Conservation (phyloP, 192 early-diverging fungal species). For the Umbelopsis sp. region DNA sequence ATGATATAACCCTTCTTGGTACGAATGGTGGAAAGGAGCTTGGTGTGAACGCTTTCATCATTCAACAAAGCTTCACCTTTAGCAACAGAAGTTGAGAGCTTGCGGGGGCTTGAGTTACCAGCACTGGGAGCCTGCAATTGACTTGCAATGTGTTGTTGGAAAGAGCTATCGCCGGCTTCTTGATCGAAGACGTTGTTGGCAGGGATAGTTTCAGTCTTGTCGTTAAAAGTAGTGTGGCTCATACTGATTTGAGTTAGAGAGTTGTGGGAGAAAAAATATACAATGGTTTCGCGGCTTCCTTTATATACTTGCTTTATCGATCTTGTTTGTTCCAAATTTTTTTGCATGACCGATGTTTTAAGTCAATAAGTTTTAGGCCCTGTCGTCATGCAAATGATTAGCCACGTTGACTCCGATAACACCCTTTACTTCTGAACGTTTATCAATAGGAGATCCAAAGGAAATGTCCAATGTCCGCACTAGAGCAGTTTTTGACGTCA, state of each 20-base stretch:
- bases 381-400: not conserved
- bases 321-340: not conserved
- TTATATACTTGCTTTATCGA: not conserved
- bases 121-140: not conserved
- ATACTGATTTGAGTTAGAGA: not conserved
- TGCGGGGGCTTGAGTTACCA: constrained; percentile 12
- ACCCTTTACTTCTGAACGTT: not conserved
- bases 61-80: constrained; percentile 34
- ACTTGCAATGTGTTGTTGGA: constrained; percentile 12
- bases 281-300: not conserved
- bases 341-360: constrained; percentile 7
- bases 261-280: not conserved
- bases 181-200: not conserved
- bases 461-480: not conserved
- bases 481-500: not conserved
- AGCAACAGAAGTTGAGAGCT: constrained; percentile 22
- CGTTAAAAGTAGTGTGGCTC: constrained; percentile 8
- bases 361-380: constrained; percentile 1
- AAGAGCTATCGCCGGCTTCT: not conserved
- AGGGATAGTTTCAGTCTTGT: not conserved
- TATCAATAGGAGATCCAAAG: not conserved
- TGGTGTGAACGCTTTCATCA: constrained; percentile 34
- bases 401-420: not conserved
- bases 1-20: constrained; percentile 58
- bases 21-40: constrained; percentile 40